A percentile compares a stretch with the other conserved stretches of the same genome.
phyloP scores from a whole-genome alignment of 2,329 filamentous ascomycete genomes.

The Aspergillus pseudotamarii region DNA sequence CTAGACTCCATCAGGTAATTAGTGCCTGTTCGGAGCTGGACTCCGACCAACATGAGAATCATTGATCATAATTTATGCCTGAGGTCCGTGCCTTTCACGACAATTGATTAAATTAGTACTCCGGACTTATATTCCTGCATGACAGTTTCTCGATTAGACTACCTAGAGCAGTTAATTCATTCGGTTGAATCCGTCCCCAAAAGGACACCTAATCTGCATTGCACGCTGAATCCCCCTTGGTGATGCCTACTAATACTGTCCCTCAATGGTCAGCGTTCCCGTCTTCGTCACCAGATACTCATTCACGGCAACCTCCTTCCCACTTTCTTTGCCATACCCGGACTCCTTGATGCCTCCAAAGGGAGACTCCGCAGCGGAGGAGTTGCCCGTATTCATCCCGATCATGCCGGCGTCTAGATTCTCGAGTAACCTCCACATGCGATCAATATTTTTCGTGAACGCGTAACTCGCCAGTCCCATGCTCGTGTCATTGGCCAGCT shows the following conservation, averaged over 20 bases:
- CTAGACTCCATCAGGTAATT: neutral
- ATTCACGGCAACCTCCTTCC: conserved; percentile 66
- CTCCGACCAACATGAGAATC: neutral
- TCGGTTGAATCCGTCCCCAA: too few relatives aligned
- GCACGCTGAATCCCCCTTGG: neutral
- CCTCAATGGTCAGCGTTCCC: conserved; percentile 63
- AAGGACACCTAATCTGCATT: neutral
- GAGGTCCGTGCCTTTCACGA: neutral
- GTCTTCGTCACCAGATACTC: conserved; percentile 68
- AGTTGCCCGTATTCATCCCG: conserved; percentile 66
- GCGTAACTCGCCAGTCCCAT: conserved; percentile 70
- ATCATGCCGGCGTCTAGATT: conserved; percentile 72
- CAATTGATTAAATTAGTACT: neutral
- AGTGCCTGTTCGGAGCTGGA: neutral
- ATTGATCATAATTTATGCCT: neutral
- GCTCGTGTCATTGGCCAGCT: conserved; percentile 62
- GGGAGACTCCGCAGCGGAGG: conserved; percentile 67
- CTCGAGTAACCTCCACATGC: conserved; percentile 67
- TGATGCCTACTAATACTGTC: conserved; percentile 47
- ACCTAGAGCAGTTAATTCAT: neutral
- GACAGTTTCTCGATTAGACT: neutral
- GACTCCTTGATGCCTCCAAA: conserved; percentile 71
- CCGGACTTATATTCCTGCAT: neutral
- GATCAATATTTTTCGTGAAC: conserved; percentile 69
- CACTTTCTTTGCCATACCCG: conserved; percentile 69